Conservation (phyloP, 2,329 filamentous ascomycete genomes). For the Aureobasidium sp. region DNA sequence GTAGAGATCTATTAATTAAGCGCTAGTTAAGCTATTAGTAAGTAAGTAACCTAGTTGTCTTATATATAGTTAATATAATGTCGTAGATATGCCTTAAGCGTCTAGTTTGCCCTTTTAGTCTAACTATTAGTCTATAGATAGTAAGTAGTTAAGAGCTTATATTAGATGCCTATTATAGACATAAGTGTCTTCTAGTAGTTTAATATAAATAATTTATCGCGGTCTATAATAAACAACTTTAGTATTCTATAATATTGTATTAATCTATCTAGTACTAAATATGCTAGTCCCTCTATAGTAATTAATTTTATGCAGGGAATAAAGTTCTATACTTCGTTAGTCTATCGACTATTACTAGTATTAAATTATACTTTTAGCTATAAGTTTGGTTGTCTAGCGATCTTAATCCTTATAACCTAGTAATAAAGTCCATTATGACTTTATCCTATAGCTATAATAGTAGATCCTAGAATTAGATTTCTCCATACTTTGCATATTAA, state of each 20-base stretch:
- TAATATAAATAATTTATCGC: constrained; percentile 22
- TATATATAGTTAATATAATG: constrained; percentile 21
- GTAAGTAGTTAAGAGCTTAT: constrained; percentile 23
- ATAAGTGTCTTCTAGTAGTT: constrained; percentile 20
- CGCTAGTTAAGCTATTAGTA: constrained; percentile 22
- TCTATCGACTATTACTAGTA: constrained; percentile 22
- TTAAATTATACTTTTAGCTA: constrained; percentile 15
- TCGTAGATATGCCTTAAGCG: constrained; percentile 23
- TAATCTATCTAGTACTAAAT: constrained; percentile 19
- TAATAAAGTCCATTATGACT: constrained; percentile 23
- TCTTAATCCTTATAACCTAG: constrained; percentile 16
- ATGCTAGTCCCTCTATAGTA: constrained; percentile 17
- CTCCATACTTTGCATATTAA: constrained; percentile 1
- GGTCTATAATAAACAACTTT: constrained; percentile 20
- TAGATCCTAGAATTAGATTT: not conserved
- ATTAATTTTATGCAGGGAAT: constrained; percentile 17
- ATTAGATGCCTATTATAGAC: constrained; percentile 19
- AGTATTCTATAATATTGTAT: constrained; percentile 19
- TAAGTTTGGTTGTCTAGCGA: too few relatives aligned
- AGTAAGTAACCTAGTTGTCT: constrained; percentile 20
- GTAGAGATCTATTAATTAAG: constrained; percentile 20
- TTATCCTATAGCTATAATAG: constrained; percentile 14
- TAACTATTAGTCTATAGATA: constrained; percentile 25
- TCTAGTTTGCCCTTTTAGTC: constrained; percentile 24
- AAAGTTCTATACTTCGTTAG: constrained; percentile 19